Base-by-base conservation (phyloP, 345 rosid genomes). In the Jatropha curcas region DNA sequence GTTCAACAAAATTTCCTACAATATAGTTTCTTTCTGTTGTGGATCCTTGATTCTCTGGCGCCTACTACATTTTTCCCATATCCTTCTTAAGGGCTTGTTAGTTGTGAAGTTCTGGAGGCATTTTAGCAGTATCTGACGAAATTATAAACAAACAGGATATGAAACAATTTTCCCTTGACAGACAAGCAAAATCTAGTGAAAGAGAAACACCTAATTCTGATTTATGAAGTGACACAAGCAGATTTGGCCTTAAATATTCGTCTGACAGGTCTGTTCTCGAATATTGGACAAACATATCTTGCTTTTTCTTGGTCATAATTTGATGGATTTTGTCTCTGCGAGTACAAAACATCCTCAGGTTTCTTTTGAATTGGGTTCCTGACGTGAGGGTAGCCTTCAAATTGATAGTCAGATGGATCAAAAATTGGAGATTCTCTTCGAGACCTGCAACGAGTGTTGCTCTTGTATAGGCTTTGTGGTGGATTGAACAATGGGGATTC, bases 351-450 rank as follows among this genome's bases (percentile, higher is more conserved):
- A 25, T 63, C 74, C 35, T 73, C 81, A 0, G 82, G 74, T 71
- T 75, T 81, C 65, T 33, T 70, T 62, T 13, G 55, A 19, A 80
- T 71, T 31, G 79, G 73, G 53, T 68, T 81, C 82, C 99, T 84
- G 60, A 85, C 22, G 60, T 90, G 97, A 60, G 98, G 98, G 75
- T 94, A 94, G 43, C 98, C 97, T 22, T 76, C 75, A 39, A 83
- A 76, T 55, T 35, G 3, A 51, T 92, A 85, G 35, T 85, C 84
- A 8, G 91, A 77, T 2, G 97, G 97, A 67, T 90, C 81, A 45
- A 94, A 94, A 67, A 92, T 41, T 0, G 98, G 95, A 1, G 82
- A 88, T 71, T 92, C 98, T 75, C 63, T 84, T 2, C 48, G 68
- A 6, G 68, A 20, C 51, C 73, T 65, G 31, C 45, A 53, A 0